A percentile compares a stretch with the other conserved stretches of the same genome.
phyloP scores from a whole-genome alignment of 2,329 filamentous ascomycete species.

The Colletotrichum sidae region DNA sequence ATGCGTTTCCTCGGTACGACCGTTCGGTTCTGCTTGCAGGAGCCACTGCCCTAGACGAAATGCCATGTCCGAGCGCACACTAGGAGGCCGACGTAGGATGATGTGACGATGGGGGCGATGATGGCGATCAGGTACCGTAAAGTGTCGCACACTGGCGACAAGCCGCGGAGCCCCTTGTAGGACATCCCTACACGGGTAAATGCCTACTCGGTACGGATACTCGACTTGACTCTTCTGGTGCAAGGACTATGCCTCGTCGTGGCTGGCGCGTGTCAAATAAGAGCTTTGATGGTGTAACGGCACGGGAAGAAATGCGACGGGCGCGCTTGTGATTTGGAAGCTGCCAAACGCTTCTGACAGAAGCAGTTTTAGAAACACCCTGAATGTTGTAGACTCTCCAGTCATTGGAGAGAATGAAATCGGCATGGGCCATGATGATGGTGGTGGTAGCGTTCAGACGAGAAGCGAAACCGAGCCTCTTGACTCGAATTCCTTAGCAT shows the following conservation, averaged over 20 bases:
- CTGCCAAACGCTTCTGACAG: constrained; percentile 38
- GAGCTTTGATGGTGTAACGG: constrained; percentile 33
- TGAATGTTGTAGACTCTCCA: constrained; percentile 10
- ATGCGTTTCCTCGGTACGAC: constrained; percentile 32
- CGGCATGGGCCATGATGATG: no score
- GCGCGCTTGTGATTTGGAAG: constrained; percentile 35
- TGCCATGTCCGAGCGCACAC: constrained; percentile 1
- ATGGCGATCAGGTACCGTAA: constrained; percentile 3
- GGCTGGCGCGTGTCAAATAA: constrained; percentile 30
- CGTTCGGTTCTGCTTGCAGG: constrained; percentile 16
- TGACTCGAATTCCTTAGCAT: constrained; percentile 2
- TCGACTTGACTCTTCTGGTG: neutral
- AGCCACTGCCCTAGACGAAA: constrained; percentile 1
- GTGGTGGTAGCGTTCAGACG: no score
- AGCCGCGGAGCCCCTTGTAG: no score
- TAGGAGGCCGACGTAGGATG: constrained; percentile 2
- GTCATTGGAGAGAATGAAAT: neutral
- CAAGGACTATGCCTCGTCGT: constrained; percentile 25
- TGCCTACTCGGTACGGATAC: neutral
- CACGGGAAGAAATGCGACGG: constrained; percentile 21
- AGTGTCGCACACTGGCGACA: no score
- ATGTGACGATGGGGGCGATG: neutral
- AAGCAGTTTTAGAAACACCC: constrained; percentile 35
- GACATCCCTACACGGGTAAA: neutral
- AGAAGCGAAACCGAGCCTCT: constrained; percentile 17